A percentile compares a stretch with the other conserved stretches of the same genome.
Evolutionary conservation across 495 filamentous ascomycete genomes (phyloP).

Genomic region (Penicillium angulare): DNA sequence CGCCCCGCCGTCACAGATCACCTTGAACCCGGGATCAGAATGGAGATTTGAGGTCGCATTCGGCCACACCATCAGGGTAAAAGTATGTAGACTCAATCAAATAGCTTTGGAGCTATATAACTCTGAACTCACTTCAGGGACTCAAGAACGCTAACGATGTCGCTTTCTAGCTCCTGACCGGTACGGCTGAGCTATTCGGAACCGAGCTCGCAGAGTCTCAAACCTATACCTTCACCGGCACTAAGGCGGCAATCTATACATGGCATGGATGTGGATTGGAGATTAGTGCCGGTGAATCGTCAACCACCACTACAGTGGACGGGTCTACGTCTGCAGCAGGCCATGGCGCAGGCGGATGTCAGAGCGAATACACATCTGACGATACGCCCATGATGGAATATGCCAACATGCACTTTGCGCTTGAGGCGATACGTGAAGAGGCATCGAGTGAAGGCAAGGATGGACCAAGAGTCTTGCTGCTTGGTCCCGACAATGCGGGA

Average conservation of each 20-base stretch:
- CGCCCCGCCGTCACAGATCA: slow-evolving; percentile 45
- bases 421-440: slow-evolving; percentile 63
- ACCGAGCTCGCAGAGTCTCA: slow-evolving; percentile 84
- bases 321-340: slow-evolving; percentile 23
- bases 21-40: slow-evolving; percentile 58
- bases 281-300: slow-evolving; percentile 54
- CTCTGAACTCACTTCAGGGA: background rate
- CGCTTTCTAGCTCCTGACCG: slow-evolving; percentile 61
- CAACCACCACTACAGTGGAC: slow-evolving; percentile 16
- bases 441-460: slow-evolving; percentile 48
- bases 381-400: slow-evolving; percentile 83
- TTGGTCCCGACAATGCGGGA: slow-evolving; percentile 77
- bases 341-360: slow-evolving; percentile 51
- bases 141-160: background rate
- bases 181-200: slow-evolving; percentile 93
- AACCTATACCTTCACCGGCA: slow-evolving; percentile 77
- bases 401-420: slow-evolving; percentile 82
- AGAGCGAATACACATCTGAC: slow-evolving; percentile 74
- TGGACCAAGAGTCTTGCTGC: slow-evolving; percentile 80
- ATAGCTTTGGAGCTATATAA: background rate
- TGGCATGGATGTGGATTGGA: slow-evolving; percentile 87
- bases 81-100: too few species aligned
- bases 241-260: slow-evolving; percentile 84
- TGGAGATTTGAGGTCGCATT: slow-evolving; percentile 90
- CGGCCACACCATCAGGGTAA: slow-evolving; percentile 59